Evolutionary conservation across 306 rosid species (phyloP), one percentile per base, ranked within the genome.

Genomic region (Rosa persica): DNA sequence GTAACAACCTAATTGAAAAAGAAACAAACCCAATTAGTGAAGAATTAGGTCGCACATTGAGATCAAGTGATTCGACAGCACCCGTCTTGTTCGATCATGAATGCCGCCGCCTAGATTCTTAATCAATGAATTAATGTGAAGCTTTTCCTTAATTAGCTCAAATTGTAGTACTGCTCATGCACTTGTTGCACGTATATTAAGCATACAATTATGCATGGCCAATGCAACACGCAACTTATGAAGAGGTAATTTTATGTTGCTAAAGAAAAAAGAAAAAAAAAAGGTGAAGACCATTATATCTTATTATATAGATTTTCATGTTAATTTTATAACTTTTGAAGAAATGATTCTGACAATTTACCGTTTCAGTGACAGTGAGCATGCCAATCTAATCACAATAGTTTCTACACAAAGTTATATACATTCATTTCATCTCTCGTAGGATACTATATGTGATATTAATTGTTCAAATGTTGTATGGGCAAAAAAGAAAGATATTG

Each of bases 51-150:
- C 67, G 48, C 54, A 80, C 79, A 70, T 84, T 77, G 71, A 79
- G 86, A 86, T 84, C 78, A 80, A 81, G 83, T 79, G 90, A 87
- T 78, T 86, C 87, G 89, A 85, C 92, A 80, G 86, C 88, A 89
- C 81, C 79, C 74, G 76, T 77, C 87, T 76, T 81, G 74, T 87
- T 86, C 83, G 67, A 75, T 67, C 80, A 72, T 78, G 58, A 81
- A 69, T 78, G 72, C 77, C 74, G 85, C 90, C 82, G 77, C 75
- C 78, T 70, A 27, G 16, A 49, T 9, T 46, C 9, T 72, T 66
- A 5, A 49, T 65, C 47, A 44, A 46, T 58, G 39, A 22, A 34
- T 57, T 15, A 39, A 36, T 7, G 12, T 46, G 3, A 13, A 34
- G 44, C 58, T 43, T 64, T 36, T 22, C 43, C 23, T 61, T 13